Percentiles rank a stretch among this genome's conserved stretches.
Conservation (phyloP, 768 basidiomycete genomes). For the Xanthoconium stramineum region DNA sequence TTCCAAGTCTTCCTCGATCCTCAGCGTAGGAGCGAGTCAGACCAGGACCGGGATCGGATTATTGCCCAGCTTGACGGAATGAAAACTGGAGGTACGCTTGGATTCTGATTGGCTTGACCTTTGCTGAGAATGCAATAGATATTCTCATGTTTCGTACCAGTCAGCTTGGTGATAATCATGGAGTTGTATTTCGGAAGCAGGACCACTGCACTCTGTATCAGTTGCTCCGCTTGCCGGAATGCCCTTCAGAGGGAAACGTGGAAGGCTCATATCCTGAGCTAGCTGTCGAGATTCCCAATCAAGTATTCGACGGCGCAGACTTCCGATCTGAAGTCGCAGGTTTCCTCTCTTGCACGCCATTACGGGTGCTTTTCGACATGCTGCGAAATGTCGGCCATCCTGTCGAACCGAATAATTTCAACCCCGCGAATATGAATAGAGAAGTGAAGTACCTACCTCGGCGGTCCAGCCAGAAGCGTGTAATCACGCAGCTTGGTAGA, state of each 20-base stretch:
- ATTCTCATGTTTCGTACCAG: background rate
- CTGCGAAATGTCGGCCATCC: background rate
- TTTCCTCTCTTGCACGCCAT: background rate
- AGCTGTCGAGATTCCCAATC: background rate
- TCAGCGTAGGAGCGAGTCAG: too few species aligned
- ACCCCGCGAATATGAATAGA: too few species aligned
- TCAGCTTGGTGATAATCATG: background rate
- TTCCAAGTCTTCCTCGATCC: background rate
- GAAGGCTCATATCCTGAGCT: background rate
- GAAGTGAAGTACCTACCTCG: too few species aligned
- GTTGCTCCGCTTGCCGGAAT: too few species aligned
- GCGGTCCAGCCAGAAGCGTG: too few species aligned
- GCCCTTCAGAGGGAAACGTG: too few species aligned
- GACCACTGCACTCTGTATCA: background rate
- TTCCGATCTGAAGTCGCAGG: background rate
- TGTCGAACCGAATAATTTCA: background rate
- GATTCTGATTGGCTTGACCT: too few species aligned
- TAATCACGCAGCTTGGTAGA: background rate
- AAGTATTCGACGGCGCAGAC: background rate
- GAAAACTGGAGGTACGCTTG: background rate
- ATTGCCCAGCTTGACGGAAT: background rate
- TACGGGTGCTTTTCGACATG: too few species aligned
- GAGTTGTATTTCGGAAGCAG: background rate
- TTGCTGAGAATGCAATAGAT: background rate
- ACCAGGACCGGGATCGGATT: too few species aligned